A percentile compares a stretch with the other conserved stretches of the same genome.
phyloP scores from a whole-genome alignment of 495 filamentous ascomycete species.

The Hypoxylon lenormandii region DNA sequence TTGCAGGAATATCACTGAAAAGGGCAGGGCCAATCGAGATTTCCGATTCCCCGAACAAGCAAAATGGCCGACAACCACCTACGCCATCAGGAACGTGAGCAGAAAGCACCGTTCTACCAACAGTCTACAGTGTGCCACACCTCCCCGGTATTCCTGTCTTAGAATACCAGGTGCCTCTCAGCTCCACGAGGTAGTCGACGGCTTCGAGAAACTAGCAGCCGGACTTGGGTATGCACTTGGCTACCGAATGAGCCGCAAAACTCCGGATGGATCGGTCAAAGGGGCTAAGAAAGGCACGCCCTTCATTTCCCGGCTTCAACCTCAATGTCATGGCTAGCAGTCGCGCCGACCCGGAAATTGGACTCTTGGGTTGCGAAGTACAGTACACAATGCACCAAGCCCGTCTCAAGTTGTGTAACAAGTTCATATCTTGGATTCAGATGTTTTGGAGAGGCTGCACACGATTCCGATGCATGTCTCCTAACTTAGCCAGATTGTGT shows the following conservation, averaged over 20 bases:
- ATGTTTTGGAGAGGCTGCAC: not conserved
- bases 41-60: not conserved
- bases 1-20: not conserved
- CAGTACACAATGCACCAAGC: not conserved
- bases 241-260: conserved; percentile 18
- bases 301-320: conserved; percentile 3
- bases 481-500: not conserved
- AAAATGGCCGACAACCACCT: not conserved
- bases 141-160: conserved; percentile 14
- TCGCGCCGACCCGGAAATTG: not conserved
- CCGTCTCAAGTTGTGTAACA: conserved; percentile 12
- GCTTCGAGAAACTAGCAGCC: conserved; percentile 5
- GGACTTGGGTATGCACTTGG: not conserved
- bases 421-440: conserved; percentile 6
- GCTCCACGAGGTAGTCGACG: conserved; percentile 5
- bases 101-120: conserved; percentile 9
- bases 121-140: not conserved
- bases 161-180: conserved; percentile 5
- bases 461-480: conserved; percentile 1
- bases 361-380: not conserved
- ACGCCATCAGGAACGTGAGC: not conserved
- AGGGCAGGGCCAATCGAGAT: not conserved
- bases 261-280: not conserved
- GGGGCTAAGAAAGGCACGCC: not conserved
- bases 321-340: not conserved